Base-by-base conservation (phyloP, 768 basidiomycete genomes). In the Mycena filopes region DNA sequence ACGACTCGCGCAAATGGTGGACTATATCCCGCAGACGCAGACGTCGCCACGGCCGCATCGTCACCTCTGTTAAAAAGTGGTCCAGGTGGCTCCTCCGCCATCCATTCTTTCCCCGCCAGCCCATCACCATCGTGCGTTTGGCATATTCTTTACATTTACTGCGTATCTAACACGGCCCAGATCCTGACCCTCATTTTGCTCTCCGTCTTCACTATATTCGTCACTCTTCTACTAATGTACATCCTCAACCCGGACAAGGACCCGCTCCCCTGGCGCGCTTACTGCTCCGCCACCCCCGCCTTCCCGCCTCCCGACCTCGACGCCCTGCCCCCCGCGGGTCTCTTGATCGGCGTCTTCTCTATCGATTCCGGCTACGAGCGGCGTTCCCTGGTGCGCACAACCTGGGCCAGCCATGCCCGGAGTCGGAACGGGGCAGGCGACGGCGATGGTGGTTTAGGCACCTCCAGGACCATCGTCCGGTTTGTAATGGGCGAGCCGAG, bases 231-330 rank as follows among this genome's bases (percentile, higher is more conserved):
- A 59, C 84, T 98, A 78, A 95, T 95, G 73, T 92, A 98, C 78
- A 86, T 96, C 66, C 86, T 98, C 74, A 96, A 98, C 75, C 96
- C 96, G 62, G 97, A 99, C 84, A 98, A 98, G 77, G 90, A 92
- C 55, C 92, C 95, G 23, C 81, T 98, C 9, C 96, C 96, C 48
- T 99, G 96, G 96, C 88, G 95, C 70, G 89, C 91, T 23, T 98
- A 97, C 75, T 99, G 97, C 78, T 87, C 92, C 25, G 83, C 75
- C 23, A 53, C 74, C 21, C 66, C 74, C 20, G 64, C 82, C 1
- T 96, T 96, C 74, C 94, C 94, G 43, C 92, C 93, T 21, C 73
- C 83, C 0, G 75, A 92, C 70, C 83, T 96, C 49, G 92, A 95
- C 65, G 71, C 83, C 4, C 79, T 96, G 18, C 84, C 92, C 0